A percentile compares a stretch with the other conserved stretches of the same genome.
Evolutionary conservation across 2,329 filamentous ascomycete species (phyloP).

Genomic region (Periconia sp.): DNA sequence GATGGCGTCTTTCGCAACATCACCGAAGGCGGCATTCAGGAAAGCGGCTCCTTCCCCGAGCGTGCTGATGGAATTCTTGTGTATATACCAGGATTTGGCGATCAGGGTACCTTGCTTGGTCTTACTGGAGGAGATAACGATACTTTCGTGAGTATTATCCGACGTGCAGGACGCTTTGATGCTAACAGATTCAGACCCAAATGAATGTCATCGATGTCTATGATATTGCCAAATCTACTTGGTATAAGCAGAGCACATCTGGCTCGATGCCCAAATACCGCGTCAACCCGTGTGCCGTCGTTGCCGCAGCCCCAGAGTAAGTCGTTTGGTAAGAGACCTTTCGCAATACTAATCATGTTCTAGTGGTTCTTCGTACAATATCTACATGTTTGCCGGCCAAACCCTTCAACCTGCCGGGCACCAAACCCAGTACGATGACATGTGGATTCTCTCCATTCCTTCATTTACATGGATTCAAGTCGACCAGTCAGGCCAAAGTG

Average conservation of each 20-base stretch:
- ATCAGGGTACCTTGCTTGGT: slow-evolving; percentile 76
- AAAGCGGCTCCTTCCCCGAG: slow-evolving; percentile 70
- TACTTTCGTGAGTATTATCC: slow-evolving; percentile 62
- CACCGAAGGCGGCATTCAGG: slow-evolving; percentile 72
- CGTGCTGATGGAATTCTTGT: slow-evolving; percentile 75
- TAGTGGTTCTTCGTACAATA: slow-evolving; percentile 73
- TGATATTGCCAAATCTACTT: slow-evolving; percentile 71
- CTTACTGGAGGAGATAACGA: slow-evolving; percentile 75
- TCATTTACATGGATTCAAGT: slow-evolving; percentile 81
- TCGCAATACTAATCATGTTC: slow-evolving; percentile 9
- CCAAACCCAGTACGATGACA: slow-evolving; percentile 70
- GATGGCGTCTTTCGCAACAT: slow-evolving; percentile 75
- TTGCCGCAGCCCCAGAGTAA: slow-evolving; percentile 71
- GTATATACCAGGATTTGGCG: slow-evolving; percentile 78
- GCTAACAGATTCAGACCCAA: slow-evolving; percentile 51
- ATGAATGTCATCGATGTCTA: slow-evolving; percentile 83
- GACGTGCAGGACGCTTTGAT: neutral
- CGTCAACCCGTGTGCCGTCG: slow-evolving; percentile 74
- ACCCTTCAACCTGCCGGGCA: slow-evolving; percentile 67
- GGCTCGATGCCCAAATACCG: slow-evolving; percentile 64
- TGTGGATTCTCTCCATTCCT: slow-evolving; percentile 81
- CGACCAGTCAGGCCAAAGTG: slow-evolving; percentile 54
- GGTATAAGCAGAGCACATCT: slow-evolving; percentile 75
- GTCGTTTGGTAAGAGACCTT: slow-evolving; percentile 12
- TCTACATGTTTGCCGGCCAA: slow-evolving; percentile 81